Base-by-base conservation (phyloP, 169 alveolate genomes). In the Plasmodium chabaudi region DNA sequence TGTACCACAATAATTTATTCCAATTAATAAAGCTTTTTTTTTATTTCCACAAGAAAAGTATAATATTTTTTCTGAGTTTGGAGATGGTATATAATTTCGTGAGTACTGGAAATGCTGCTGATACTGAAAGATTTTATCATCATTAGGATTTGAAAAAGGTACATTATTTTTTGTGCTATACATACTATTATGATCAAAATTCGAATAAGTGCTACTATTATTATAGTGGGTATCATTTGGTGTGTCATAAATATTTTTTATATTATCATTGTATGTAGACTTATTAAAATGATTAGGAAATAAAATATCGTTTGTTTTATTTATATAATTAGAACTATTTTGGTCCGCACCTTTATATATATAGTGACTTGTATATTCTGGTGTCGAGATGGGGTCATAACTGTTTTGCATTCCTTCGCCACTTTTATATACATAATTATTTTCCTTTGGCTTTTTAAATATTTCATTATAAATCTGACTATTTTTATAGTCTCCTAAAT, bases 1-100 rank as follows among this genome's bases (percentile, higher is more conserved):
- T 7, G 94, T 56, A 56, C 94, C 94, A 6, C 72, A 77, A 74
- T 93, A 93, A 88, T 93, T 91, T 70, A 91, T 90, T 13, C 96
- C 96, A 51, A 93, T 79, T 68, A 93, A 71, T 65, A 93, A 72
- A 25, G 96, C 96, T 49, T 89, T 87, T 23, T 86, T 75, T 39
- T 75, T 61, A 55, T 75, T 75, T 47, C 59, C 23, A 46, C 57
- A 10, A 25, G 88, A 75, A 65, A 49, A 65, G 53, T 75, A 55
- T 17, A 75, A 51, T 34, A 61, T 61, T 49, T 63, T 21, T 10
- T 75, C 88, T 47, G 68, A 44, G n/a, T 63, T 25, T 17, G 88
- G 88, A 13, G 88, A 75, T 51, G 60, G 47, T 0, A 21, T 6
- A 51, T 51, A 51, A 12, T 12, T 51, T 12, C 59, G 3, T 13